Evolutionary conservation across 768 basidiomycete genomes (phyloP).

Genomic region (Rhodotorula kratochvilovae): DNA sequence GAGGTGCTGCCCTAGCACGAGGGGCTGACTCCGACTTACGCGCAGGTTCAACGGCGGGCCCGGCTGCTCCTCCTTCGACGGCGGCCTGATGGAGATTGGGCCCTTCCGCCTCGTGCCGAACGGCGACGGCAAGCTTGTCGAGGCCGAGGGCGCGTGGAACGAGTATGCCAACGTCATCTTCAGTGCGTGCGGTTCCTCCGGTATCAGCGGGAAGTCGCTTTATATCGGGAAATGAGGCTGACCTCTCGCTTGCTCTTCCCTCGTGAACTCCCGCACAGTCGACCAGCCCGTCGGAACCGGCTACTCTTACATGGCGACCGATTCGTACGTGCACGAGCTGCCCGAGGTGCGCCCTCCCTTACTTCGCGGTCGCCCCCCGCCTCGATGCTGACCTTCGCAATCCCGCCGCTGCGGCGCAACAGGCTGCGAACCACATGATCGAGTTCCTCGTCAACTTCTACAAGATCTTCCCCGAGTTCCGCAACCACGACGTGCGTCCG

Average conservation of each 20-base stretch:
- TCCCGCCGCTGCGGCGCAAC: background rate
- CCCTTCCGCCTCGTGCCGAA: constrained; percentile 75
- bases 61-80: constrained; percentile 95
- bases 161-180: constrained; percentile 93
- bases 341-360: constrained; percentile 54
- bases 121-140: constrained; percentile 64
- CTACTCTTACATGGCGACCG: constrained; percentile 79
- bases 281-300: constrained; percentile 98
- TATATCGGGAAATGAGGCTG: too few relatives aligned
- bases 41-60: constrained; percentile 57
- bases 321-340: constrained; percentile 76
- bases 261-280: constrained; percentile 54
- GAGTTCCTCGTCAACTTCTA: constrained; percentile 86
- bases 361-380: background rate
- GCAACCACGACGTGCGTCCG: constrained; percentile 67
- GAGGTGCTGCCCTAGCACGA: background rate
- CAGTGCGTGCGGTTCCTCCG: constrained; percentile 54
- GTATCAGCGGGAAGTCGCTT: too few relatives aligned
- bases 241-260: too few relatives aligned
- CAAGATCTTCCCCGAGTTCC: constrained; percentile 81
- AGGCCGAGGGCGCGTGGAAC: constrained; percentile 79
- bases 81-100: constrained; percentile 96
- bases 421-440: constrained; percentile 74
- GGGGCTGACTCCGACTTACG: background rate
- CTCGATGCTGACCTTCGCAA: background rate